Conservation (phyloP, 352 stramenopile species). For the Pythium insidiosum region DNA sequence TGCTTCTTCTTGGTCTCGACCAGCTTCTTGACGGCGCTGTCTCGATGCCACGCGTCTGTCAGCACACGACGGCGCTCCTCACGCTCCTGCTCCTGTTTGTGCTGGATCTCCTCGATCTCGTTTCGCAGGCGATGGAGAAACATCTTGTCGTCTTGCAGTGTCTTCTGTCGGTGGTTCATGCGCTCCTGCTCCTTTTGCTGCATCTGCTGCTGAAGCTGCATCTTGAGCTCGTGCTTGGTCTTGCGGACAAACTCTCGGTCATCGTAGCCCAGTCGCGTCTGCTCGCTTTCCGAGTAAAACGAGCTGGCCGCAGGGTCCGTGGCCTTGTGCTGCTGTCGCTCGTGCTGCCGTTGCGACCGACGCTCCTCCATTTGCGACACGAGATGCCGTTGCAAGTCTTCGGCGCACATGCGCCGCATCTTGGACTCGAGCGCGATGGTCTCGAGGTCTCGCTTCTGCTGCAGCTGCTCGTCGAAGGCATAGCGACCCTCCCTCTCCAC, state of each 20-base stretch:
- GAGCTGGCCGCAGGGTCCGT: slow-evolving; percentile 38
- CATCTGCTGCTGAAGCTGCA: slow-evolving; percentile 53
- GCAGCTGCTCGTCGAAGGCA: slow-evolving; percentile 37
- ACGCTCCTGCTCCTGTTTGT: slow-evolving; percentile 42
- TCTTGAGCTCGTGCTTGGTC: slow-evolving; percentile 45
- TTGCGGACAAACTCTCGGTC: slow-evolving; percentile 29
- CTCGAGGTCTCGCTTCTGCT: slow-evolving; percentile 51
- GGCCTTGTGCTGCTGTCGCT: slow-evolving; percentile 21
- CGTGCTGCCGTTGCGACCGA: slow-evolving; percentile 14
- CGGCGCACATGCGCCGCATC: slow-evolving; percentile 32
- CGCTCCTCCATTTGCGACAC: slow-evolving; percentile 42
- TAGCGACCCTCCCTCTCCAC: slow-evolving; percentile 54
- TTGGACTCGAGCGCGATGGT: slow-evolving; percentile 36
- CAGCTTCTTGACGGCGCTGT: slow-evolving; percentile 55
- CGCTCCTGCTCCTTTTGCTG: slow-evolving; percentile 39
- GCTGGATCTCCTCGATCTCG: slow-evolving; percentile 54
- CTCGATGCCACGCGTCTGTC: slow-evolving; percentile 54
- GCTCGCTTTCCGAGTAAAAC: slow-evolving; percentile 53
- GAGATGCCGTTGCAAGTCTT: slow-evolving; percentile 53
- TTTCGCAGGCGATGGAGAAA: slow-evolving; percentile 43
- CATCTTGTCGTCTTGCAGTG: slow-evolving; percentile 44
- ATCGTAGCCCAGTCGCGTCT: slow-evolving; percentile 37
- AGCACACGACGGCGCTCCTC: slow-evolving; percentile 47
- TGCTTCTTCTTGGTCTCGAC: slow-evolving; percentile 58
- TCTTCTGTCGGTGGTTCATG: slow-evolving; percentile 21